Evolutionary conservation across 2,329 filamentous ascomycete genomes (phyloP).

Genomic region (Diaporthe citriasiana): DNA sequence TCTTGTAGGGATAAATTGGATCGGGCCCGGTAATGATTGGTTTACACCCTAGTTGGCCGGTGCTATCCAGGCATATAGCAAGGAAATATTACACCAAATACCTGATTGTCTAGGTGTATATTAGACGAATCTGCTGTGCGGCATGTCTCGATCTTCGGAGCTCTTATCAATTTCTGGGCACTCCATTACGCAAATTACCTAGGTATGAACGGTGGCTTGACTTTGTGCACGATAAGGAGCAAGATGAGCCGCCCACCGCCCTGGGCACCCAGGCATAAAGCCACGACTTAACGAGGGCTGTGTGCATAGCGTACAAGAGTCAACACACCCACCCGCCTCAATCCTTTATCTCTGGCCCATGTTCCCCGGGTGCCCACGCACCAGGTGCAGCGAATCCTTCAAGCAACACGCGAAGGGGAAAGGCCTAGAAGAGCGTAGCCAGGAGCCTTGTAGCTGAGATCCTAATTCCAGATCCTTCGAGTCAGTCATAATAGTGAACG

Average conservation of each 20-base stretch:
- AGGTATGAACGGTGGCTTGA: not conserved
- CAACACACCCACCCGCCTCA: not conserved
- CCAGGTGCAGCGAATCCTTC: not conserved
- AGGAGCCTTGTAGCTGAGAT: not conserved
- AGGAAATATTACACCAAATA: not conserved
- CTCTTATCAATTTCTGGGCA: not conserved
- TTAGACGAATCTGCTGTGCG: not conserved
- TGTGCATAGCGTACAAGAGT: slow-evolving; percentile 10
- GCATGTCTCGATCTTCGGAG: not conserved
- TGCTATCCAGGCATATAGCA: not conserved
- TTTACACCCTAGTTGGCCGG: no score
- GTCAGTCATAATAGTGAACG: slow-evolving; percentile 11
- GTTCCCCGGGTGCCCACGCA: not conserved
- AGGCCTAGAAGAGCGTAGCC: not conserved
- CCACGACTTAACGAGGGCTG: not conserved
- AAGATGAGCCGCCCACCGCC: not conserved
- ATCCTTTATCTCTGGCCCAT: not conserved
- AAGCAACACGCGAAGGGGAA: not conserved
- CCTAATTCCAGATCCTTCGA: slow-evolving; percentile 2
- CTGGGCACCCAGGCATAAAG: not conserved
- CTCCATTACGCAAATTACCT: not conserved
- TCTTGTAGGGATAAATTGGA: not conserved
- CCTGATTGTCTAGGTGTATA: not conserved
- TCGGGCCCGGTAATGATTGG: not conserved
- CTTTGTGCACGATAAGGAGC: not conserved